Evolutionary conservation across 345 rosid genomes (phyloP), one percentile per base, ranked within the genome.

Genomic region (Barbarea vulgaris): DNA sequence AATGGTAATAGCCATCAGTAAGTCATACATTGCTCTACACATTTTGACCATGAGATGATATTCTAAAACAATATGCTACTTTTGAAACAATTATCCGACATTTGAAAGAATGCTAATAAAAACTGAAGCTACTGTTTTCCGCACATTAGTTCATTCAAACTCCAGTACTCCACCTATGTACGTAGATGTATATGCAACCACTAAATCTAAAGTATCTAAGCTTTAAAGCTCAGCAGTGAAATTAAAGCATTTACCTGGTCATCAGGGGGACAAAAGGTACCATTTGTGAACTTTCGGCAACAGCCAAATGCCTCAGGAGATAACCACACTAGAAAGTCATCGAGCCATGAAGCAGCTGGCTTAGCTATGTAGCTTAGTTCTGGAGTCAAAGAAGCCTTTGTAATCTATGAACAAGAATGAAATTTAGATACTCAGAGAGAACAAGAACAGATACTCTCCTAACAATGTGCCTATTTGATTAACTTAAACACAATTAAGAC

Each of bases 281-380:
- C 98, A 84, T 95, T 90, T 70, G 87, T 88, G 83, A 90, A 92
- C 79, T 92, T 90, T 53, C 99, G 87, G 55, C 99, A 95, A 81
- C 99, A 95, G 56, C 97, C 97, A 79, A 92, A 95, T 64, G 99
- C 99, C 83, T 95, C 97, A 1, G 99, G 99, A 76, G 97, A 95
- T 76, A 95, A 66, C 99, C 99, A 95, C 54, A 92, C 97, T 53
- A 95, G 97, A 83, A 92, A 90, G 81, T 95, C 99, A 79, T 95
- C 99, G 14, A 95, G 93, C 99, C 97, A 95, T 21, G 99, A 92
- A 82, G 99, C 99, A 72, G 99, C 97, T 80, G 97, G 97, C 87
- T 88, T 95, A 60, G 99, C 99, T 78, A 95, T 87, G 79, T 88
- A 88, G 86, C 94, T 95, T 77, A 89, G 84, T 79, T 89, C 84